A percentile compares a stretch with the other conserved stretches of the same genome.
These are phyloP conservation scores for Plasmopara muralis DNA, from an alignment of 352 stramenopile species.

Conservation along the genomic window DNA sequence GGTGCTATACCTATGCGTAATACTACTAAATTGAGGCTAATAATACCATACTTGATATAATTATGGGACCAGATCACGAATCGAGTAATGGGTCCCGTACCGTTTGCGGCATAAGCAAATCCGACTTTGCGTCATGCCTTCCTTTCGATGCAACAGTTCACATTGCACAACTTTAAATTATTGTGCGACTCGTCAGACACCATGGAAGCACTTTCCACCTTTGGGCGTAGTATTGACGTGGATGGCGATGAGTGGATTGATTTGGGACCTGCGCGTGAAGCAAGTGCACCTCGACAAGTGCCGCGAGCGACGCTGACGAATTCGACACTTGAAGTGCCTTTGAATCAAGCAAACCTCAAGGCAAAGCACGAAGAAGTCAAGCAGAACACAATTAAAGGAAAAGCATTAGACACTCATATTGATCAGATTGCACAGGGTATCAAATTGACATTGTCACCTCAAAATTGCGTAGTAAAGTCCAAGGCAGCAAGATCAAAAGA, in stretches of 20 bases:
- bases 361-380: no score
- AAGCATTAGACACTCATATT: not conserved
- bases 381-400: not conserved
- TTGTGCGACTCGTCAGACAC: not conserved
- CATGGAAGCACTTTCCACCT: not conserved
- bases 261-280: not conserved
- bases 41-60: not conserved
- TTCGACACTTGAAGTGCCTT: not conserved
- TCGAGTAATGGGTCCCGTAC: not conserved
- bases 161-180: not conserved
- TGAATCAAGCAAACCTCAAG: no score
- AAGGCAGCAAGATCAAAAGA: constrained; percentile 30
- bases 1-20: no score
- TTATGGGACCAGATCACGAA: no score
- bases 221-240: not conserved
- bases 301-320: no score
- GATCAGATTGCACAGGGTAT: not conserved
- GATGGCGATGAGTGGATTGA: not conserved
- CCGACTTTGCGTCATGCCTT: no score
- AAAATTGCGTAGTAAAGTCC: not conserved
- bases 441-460: not conserved
- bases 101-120: not conserved
- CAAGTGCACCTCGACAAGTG: not conserved
- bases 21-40: no score
- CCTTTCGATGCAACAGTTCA: not conserved